Conservation (phyloP, 2,329 filamentous ascomycete species). For the Apiospora marii region DNA sequence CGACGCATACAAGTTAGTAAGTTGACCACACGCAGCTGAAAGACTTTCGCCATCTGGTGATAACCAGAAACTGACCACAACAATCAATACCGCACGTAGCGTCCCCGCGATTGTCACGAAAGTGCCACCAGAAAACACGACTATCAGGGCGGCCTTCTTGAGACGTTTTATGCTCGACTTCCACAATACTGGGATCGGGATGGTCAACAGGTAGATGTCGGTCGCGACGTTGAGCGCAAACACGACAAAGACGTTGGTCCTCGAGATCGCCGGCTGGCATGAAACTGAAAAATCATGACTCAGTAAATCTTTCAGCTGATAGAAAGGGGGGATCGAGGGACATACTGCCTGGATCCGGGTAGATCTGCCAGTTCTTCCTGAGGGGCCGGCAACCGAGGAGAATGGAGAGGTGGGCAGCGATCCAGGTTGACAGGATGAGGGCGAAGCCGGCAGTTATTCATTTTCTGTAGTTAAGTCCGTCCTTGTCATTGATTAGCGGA, state of each 20-base stretch:
- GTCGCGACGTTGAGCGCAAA: slow-evolving; percentile 61
- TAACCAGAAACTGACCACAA: slow-evolving; percentile 38
- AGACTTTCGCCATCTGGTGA: background rate
- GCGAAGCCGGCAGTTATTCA: slow-evolving; percentile 53
- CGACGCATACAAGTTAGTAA: background rate
- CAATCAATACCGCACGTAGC: slow-evolving; percentile 47
- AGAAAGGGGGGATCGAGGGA: background rate
- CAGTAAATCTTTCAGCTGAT: background rate
- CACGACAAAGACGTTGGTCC: slow-evolving; percentile 55
- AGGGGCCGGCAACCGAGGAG: slow-evolving; percentile 54
- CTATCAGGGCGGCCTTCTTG: slow-evolving; percentile 48
- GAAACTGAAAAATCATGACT: background rate
- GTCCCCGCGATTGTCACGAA: slow-evolving; percentile 50
- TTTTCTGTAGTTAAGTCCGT: background rate
- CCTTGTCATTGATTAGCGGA: background rate
- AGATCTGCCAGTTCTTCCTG: slow-evolving; percentile 60
- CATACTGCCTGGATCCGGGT: slow-evolving; percentile 59
- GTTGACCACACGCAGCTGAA: background rate
- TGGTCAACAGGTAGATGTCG: slow-evolving; percentile 66
- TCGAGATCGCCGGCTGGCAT: slow-evolving; percentile 57
- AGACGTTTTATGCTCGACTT: slow-evolving; percentile 44
- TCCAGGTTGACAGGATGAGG: slow-evolving; percentile 53
- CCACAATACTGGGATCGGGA: slow-evolving; percentile 62
- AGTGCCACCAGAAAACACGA: slow-evolving; percentile 49
- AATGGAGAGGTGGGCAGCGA: slow-evolving; percentile 54